phyloP scores from a whole-genome alignment of 306 rosid species.

The Delonix regia region DNA sequence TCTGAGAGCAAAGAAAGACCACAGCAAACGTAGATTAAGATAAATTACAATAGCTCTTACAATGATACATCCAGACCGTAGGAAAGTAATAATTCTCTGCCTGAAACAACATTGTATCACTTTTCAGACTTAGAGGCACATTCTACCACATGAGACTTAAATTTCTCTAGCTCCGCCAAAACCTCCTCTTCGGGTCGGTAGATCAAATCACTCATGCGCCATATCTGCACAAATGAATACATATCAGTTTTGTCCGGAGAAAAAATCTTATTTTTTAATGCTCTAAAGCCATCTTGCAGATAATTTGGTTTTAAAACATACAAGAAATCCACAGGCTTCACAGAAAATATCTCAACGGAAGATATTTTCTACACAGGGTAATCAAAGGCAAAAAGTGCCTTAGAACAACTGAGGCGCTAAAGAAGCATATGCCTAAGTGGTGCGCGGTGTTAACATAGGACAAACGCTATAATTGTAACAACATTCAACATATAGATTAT shows the following conservation, averaged over 20 bases:
- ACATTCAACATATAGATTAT: too few species aligned
- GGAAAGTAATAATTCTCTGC: neutral
- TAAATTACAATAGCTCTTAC: neutral
- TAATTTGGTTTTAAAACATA: neutral
- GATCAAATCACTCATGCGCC: conserved; percentile 98
- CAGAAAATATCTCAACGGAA: neutral
- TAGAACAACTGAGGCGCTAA: too few species aligned
- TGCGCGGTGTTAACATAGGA: too few species aligned
- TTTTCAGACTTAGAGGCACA: conserved; percentile 78
- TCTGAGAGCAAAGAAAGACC: conserved; percentile 10
- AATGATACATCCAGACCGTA: neutral
- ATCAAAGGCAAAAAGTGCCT: too few species aligned
- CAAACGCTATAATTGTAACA: too few species aligned
- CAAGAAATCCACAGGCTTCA: neutral
- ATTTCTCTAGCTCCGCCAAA: conserved; percentile 91
- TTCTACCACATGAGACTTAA: conserved; percentile 84
- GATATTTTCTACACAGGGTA: too few species aligned
- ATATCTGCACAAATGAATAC: conserved; percentile 64
- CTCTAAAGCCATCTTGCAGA: neutral
- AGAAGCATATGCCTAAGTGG: too few species aligned
- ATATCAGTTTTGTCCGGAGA: neutral
- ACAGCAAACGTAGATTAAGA: neutral
- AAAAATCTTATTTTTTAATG: neutral
- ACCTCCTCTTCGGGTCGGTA: conserved; percentile 98
- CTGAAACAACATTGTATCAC: conserved; percentile 5